phyloP scores from a whole-genome alignment of 495 filamentous ascomycete genomes.

The Rusavskia elegans region DNA sequence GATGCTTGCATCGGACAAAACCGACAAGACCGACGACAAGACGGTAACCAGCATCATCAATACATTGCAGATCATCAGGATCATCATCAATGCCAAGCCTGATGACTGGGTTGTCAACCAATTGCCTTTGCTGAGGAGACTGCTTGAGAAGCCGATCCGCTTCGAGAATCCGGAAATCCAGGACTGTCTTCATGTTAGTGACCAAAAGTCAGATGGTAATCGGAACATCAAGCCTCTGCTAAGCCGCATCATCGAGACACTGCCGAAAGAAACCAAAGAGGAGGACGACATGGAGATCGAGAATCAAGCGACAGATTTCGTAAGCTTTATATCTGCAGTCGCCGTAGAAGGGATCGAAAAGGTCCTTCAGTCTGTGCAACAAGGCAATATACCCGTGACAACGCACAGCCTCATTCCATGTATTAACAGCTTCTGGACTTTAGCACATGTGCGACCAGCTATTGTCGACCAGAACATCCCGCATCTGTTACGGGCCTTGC shows the following conservation, averaged over 20 bases:
- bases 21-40: constrained; percentile 46
- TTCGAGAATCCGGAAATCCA: constrained; percentile 82
- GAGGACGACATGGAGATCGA: constrained; percentile 82
- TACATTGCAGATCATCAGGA: constrained; percentile 73
- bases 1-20: constrained; percentile 56
- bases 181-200: constrained; percentile 64
- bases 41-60: constrained; percentile 77
- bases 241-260: constrained; percentile 70
- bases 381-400: constrained; percentile 18
- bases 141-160: constrained; percentile 78
- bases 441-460: constrained; percentile 66
- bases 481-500: constrained; percentile 82
- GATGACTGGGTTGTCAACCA: constrained; percentile 81
- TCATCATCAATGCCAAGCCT: constrained; percentile 69
- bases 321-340: constrained; percentile 62
- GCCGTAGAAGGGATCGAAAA: constrained; percentile 43
- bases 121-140: constrained; percentile 60
- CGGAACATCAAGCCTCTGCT: constrained; percentile 51
- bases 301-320: constrained; percentile 55
- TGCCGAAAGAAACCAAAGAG: constrained; percentile 75
- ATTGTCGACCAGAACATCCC: constrained; percentile 81
- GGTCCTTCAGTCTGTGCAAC: neutral
- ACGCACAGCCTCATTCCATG: constrained; percentile 73
- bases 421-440: constrained; percentile 79
- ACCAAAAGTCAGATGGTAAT: constrained; percentile 47